phyloP scores from a whole-genome alignment of 805 yeast genomes.

The Lipomyces anomalus region DNA sequence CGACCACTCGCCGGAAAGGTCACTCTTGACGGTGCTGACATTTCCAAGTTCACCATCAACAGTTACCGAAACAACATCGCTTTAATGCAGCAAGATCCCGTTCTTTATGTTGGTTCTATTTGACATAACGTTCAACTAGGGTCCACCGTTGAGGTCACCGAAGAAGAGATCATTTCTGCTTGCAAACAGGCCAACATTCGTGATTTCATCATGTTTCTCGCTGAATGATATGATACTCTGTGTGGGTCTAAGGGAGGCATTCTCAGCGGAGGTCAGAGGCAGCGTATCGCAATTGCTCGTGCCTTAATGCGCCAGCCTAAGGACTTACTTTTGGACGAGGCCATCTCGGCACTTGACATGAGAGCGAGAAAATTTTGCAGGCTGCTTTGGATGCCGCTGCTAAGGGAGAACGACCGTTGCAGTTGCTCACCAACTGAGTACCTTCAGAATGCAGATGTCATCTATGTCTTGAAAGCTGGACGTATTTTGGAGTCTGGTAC shows the following conservation, averaged over 20 bases:
- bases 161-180: conserved; percentile 41
- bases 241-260: conserved; percentile 46
- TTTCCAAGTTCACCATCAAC: conserved; percentile 44
- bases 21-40: conserved; percentile 45
- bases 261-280: conserved; percentile 64
- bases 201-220: conserved; percentile 46
- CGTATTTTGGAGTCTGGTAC: conserved; percentile 48
- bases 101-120: conserved; percentile 48
- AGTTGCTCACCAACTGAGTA: conserved; percentile 67
- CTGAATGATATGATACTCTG: conserved; percentile 47
- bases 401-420: conserved; percentile 58
- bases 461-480: conserved; percentile 51
- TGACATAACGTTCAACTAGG: conserved; percentile 52
- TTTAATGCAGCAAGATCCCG: conserved; percentile 55
- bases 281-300: conserved; percentile 58
- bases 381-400: conserved; percentile 57
- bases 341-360: conserved; percentile 49
- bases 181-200: too few relatives aligned
- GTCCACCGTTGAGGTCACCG: conserved; percentile 30
- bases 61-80: conserved; percentile 48
- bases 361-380: conserved; percentile 62
- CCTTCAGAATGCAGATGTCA: conserved; percentile 48
- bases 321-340: conserved; percentile 53
- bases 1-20: conserved; percentile 25
- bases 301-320: conserved; percentile 54